These are phyloP conservation scores for Singerocomus inundabilis DNA, from an alignment of 1,284 basidiomycete genomes.

Conservation along the genomic window DNA sequence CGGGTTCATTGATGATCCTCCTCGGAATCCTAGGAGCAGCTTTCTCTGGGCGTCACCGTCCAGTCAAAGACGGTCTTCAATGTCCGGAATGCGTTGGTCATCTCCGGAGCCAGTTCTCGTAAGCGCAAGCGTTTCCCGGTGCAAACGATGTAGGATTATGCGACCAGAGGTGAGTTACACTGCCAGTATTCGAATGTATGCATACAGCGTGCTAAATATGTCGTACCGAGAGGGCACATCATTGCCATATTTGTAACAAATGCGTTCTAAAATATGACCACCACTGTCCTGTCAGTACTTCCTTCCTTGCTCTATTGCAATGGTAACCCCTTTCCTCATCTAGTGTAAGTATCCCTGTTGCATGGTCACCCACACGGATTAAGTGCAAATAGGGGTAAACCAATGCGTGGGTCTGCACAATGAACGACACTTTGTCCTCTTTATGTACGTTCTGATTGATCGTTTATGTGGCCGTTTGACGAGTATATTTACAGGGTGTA, in stretches of 20 bases:
- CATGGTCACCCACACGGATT: not conserved
- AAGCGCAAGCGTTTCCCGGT: slow-evolving; percentile 54
- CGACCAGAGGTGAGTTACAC: slow-evolving; percentile 76
- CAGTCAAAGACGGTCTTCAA: slow-evolving; percentile 7
- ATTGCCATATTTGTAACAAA: slow-evolving; percentile 90
- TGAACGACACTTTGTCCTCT: slow-evolving; percentile 93
- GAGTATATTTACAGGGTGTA: slow-evolving; percentile 55
- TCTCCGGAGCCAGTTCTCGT: slow-evolving; percentile 49
- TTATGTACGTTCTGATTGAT: slow-evolving; percentile 58
- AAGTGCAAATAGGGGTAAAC: slow-evolving; percentile 77
- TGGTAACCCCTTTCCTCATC: slow-evolving; percentile 4
- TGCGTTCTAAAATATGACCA: slow-evolving; percentile 96
- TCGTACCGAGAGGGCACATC: slow-evolving; percentile 78
- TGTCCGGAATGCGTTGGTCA: slow-evolving; percentile 24
- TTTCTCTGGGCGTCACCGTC: slow-evolving; percentile 55
- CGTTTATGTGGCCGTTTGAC: not conserved
- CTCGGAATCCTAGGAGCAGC: slow-evolving; percentile 39
- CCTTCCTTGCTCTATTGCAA: not conserved
- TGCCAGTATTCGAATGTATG: not conserved
- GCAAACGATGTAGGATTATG: slow-evolving; percentile 64
- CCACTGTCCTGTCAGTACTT: slow-evolving; percentile 78
- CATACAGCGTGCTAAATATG: slow-evolving; percentile 11
- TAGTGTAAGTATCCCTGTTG: slow-evolving; percentile 25
- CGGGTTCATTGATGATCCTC: slow-evolving; percentile 54
- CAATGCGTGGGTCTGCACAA: slow-evolving; percentile 96